Base-by-base conservation (phyloP, 2,329 filamentous ascomycete species). In the Cladophialophora immunda region DNA sequence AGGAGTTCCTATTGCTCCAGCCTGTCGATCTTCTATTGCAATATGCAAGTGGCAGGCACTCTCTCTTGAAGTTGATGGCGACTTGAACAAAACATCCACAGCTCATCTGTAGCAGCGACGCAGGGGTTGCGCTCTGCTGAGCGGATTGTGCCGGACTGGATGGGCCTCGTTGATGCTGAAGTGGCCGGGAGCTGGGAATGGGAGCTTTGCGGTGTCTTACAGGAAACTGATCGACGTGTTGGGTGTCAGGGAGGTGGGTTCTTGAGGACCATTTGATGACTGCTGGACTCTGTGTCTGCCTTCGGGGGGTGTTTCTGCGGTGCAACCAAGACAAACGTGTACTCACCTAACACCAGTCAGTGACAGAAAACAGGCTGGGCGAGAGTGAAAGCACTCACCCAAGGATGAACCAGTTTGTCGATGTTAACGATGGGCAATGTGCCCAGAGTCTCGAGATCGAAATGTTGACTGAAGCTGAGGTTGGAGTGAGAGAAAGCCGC, bases 21-120 rank as follows among this genome's bases (percentile, higher is more conserved):
- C 45, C 9, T 8, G 45, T 11, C 3, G 45, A 50, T 50, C 19
- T 13, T 11, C 45, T 50, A 9, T 25, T 19, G 4, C 25, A 13
- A 50, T 50, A 25, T 50, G n/a, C 22, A 50, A 50, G 45, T 50
- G 45, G 19, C 45, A 50, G 45, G 45, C 38, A 41, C 17, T 13
- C 45, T 13, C 22, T 25, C 45, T 13, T 19, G 22, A 22, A 4
- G 19, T 50, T 8, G 19, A 13, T 13, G 22, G 19, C 13, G 45
- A 25, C 6, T 25, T 27, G n/a, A 50, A 8, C 4, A 25, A 50
- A 25, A 50, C 45, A 50, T 50, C 19, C 8, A 25, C 45, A 6
- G 13, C 19, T 15, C 19, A 3, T 50, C 45, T 1, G 45, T 25
- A 2, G 45, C 45, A 22, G 45, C 7, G 13, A 8, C 6, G 45